These are phyloP conservation scores for Quercus tomentella DNA, from an alignment of 331 rosid genomes.

Conservation along the genomic window DNA sequence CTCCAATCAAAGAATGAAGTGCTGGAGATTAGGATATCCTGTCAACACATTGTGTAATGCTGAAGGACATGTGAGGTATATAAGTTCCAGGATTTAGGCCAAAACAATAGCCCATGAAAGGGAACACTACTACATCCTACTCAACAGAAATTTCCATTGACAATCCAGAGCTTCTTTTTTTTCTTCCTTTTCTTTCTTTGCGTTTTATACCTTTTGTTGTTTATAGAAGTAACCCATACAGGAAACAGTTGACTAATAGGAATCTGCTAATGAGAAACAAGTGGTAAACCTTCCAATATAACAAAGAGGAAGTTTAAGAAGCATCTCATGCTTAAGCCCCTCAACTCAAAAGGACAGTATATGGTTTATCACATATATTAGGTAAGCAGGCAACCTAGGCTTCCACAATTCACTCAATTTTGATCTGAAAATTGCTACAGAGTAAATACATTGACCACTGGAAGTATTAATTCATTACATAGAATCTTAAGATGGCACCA, in stretches of 20 bases:
- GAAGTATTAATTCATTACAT: background rate
- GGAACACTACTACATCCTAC: too few relatives aligned
- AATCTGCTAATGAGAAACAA: background rate
- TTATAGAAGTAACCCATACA: background rate
- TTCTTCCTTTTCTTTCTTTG: background rate
- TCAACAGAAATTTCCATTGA: too few relatives aligned
- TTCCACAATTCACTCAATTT: background rate
- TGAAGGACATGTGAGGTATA: too few relatives aligned
- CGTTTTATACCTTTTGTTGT: background rate
- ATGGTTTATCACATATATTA: background rate
- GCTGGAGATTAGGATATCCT: too few relatives aligned
- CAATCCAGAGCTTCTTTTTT: background rate
- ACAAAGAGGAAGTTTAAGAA: too few relatives aligned
- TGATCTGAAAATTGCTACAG: background rate
- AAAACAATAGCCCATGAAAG: too few relatives aligned
- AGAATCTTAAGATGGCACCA: constrained; percentile 16
- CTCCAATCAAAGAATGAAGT: too few relatives aligned
- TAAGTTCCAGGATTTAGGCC: too few relatives aligned
- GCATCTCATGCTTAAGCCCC: background rate
- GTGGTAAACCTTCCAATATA: background rate
- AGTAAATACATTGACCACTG: background rate
- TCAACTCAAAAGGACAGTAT: background rate
- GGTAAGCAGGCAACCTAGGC: background rate
- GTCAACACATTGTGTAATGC: too few relatives aligned
- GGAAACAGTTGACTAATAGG: background rate